Conservation (phyloP, 352 stramenopile species). For the Globisporangium emineosum region DNA sequence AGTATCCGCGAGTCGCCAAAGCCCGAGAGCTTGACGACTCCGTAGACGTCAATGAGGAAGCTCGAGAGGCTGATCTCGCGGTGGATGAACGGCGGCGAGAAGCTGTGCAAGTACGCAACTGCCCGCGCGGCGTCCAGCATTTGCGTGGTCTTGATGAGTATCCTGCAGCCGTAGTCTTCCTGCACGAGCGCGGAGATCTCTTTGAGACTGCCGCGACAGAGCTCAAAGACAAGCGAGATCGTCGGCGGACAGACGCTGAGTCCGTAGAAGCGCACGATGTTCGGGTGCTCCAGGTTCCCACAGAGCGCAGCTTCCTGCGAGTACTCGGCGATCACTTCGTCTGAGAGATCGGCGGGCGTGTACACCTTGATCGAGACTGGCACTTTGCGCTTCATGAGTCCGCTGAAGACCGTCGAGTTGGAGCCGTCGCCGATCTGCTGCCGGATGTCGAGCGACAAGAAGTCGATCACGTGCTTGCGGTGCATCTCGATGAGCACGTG, state of each 20-base stretch:
- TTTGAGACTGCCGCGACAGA: slow-evolving; percentile 55
- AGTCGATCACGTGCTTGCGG: slow-evolving; percentile 71
- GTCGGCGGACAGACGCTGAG: slow-evolving; percentile 63
- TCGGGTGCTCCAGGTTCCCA: slow-evolving; percentile 54
- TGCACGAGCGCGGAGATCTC: slow-evolving; percentile 36
- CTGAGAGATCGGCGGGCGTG: slow-evolving; percentile 51
- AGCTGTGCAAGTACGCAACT: slow-evolving; percentile 72
- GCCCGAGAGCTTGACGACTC: slow-evolving; percentile 61
- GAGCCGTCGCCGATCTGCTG: slow-evolving; percentile 42
- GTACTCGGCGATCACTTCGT: slow-evolving; percentile 53
- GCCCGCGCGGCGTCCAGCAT: slow-evolving; percentile 64
- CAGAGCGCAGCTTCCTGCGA: slow-evolving; percentile 59
- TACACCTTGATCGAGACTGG: slow-evolving; percentile 71
- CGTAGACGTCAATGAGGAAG: slow-evolving; percentile 62
- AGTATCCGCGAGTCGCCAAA: slow-evolving; percentile 63
- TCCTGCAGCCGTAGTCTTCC: slow-evolving; percentile 40
- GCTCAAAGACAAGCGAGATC: slow-evolving; percentile 67
- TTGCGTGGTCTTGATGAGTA: slow-evolving; percentile 53
- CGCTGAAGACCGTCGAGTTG: slow-evolving; percentile 51
- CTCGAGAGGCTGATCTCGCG: slow-evolving; percentile 72
- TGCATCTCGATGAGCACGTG: slow-evolving; percentile 75
- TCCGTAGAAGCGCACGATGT: slow-evolving; percentile 57
- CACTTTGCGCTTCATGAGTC: slow-evolving; percentile 36
- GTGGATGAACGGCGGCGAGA: slow-evolving; percentile 67
- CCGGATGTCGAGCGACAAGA: slow-evolving; percentile 54